Base-by-base conservation (phyloP, 306 rosid genomes). In the Cicer pinnatifidum region DNA sequence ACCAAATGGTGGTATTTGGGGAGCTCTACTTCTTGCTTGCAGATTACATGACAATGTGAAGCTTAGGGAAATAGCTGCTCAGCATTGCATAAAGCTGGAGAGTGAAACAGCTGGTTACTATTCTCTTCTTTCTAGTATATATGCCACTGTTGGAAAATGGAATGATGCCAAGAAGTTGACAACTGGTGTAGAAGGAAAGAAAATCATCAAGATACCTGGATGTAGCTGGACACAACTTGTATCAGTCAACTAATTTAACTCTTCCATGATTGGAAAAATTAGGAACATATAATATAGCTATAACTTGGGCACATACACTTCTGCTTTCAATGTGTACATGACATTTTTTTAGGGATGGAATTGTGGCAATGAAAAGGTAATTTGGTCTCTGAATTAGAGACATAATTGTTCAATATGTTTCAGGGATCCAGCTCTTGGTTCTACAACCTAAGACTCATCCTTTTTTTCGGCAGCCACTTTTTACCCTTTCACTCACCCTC, bases 11-110 rank as follows among this genome's bases (percentile, higher is more conserved):
- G 86, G 87, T 69, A 85, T 87, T 37, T 89, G 91, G 91, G 95
- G 91, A 67, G 95, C 91, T 76, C 37, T 89, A 65, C 95, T 89
- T 82, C 89, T 85, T 71, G 90, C 84, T n/a, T 89, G 95, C 80
- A 71, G 67, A 28, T 28, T 87, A 50, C 91, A 87, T 47, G 71
- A 79, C 69, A 82, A 82, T 76, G 81, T 87, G 52, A 85, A 85
- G 56, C 83, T 85, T 3, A 89, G 91, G 44, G 95, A 89, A 80
- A 82, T 85, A 67, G 86, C 91, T 46, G 86, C 84, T 28, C 80
- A 79, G 80, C 89, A 84, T 56, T 89, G 95, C 85, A 73, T 87
- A 61, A 80, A 81, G 81, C 71, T 87, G 82, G 90, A 82, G 80
- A 78, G 82, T 71, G 86, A 84, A 9, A 75, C 75, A 57, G 33